phyloP scores from a whole-genome alignment of 2,329 filamentous ascomycete species.

The Fusarium verrucosum region DNA sequence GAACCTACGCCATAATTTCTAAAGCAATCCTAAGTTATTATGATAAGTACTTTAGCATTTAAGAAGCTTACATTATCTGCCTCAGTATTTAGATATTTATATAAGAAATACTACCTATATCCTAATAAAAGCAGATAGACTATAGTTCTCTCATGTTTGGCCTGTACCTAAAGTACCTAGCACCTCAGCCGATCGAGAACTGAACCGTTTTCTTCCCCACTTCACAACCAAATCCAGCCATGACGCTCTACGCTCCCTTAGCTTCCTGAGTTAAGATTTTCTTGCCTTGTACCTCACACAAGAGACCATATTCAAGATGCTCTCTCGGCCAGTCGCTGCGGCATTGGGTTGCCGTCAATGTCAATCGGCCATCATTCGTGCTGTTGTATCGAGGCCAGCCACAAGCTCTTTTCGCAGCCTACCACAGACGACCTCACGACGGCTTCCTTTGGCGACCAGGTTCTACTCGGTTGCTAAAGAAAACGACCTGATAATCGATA shows the following conservation, averaged over 20 bases:
- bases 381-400: slow-evolving; percentile 41
- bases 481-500: slow-evolving; percentile 23
- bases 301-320: slow-evolving; percentile 37
- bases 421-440: slow-evolving; percentile 31
- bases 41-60: too few species aligned
- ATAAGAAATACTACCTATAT: too few species aligned
- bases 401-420: slow-evolving; percentile 38
- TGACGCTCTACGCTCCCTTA: slow-evolving; percentile 11
- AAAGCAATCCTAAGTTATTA: too few species aligned
- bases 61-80: too few species aligned
- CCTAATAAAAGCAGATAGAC: too few species aligned
- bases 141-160: too few species aligned
- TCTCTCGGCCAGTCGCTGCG: slow-evolving; percentile 45
- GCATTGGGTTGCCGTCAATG: slow-evolving; percentile 47
- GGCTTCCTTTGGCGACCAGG: slow-evolving; percentile 36
- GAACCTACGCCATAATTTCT: too few species aligned
- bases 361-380: slow-evolving; percentile 45
- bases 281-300: not conserved
- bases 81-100: too few species aligned
- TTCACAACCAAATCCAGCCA: slow-evolving; percentile 17
- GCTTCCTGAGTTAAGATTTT: slow-evolving; percentile 4
- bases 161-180: too few species aligned
- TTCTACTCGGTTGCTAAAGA: slow-evolving; percentile 37
- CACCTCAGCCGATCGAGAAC: slow-evolving; percentile 1
- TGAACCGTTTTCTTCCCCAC: slow-evolving; percentile 24